Percentiles rank a stretch among this genome's conserved stretches.
phyloP scores from a whole-genome alignment of 257 asterid genomes.

The Plantago elongata region DNA sequence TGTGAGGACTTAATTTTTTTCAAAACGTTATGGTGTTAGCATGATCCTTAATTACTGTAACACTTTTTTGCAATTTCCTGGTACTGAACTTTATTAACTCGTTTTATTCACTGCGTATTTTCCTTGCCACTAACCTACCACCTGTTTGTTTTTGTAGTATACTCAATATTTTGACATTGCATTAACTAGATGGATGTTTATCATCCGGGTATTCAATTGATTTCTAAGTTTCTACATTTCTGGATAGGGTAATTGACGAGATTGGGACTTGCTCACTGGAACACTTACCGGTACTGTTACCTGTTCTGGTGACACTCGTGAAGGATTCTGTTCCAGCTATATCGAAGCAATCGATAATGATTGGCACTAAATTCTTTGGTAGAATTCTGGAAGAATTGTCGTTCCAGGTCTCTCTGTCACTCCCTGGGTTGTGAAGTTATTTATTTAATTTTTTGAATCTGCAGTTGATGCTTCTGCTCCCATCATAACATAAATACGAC shows the following conservation, averaged over 20 bases:
- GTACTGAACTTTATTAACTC: not conserved
- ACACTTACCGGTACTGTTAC: constrained; percentile 54
- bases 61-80: not conserved
- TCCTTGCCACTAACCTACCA: too few species aligned
- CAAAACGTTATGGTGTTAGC: not conserved
- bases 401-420: constrained; percentile 61
- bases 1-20: not conserved
- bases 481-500: not conserved
- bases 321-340: constrained; percentile 53
- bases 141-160: not conserved
- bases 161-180: not conserved
- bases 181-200: not conserved
- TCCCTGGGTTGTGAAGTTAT: not conserved
- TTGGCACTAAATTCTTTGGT: constrained; percentile 63
- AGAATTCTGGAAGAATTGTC: constrained; percentile 68
- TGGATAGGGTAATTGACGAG: constrained; percentile 78
- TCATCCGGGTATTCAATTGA: not conserved
- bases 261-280: constrained; percentile 61
- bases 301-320: constrained; percentile 59
- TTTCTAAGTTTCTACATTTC: constrained; percentile 20
- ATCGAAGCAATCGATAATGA: constrained; percentile 68
- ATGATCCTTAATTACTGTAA: not conserved
- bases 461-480: too few species aligned
- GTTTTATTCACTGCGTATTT: not conserved
- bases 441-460: not conserved